Percentiles rank a stretch among this genome's conserved stretches.
These are phyloP conservation scores for Sordaria brevicollis DNA, from an alignment of 495 filamentous ascomycete species.

Conservation along the genomic window DNA sequence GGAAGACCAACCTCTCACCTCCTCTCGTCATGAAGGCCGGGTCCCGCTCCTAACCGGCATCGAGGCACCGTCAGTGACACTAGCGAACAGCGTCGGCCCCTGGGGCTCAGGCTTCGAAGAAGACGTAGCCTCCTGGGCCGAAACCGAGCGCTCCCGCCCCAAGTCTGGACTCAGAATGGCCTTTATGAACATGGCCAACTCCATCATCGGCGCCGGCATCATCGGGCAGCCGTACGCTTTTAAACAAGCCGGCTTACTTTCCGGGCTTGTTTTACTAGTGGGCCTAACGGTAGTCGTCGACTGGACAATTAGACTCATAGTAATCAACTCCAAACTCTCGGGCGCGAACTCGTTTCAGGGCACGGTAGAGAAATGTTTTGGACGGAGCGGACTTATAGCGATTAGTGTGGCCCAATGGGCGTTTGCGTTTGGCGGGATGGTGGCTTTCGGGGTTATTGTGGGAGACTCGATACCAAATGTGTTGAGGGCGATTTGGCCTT, in stretches of 20 bases:
- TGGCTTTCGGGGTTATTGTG: constrained; percentile 95
- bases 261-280: constrained; percentile 69
- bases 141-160: constrained; percentile 34
- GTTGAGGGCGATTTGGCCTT: constrained; percentile 69
- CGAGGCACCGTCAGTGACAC: constrained; percentile 75
- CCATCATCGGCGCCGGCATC: constrained; percentile 95
- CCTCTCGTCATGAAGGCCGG: constrained; percentile 28
- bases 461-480: constrained; percentile 94
- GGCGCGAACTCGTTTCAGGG: constrained; percentile 89
- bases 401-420: constrained; percentile 91
- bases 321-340: constrained; percentile 88
- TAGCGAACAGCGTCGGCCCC: constrained; percentile 42
- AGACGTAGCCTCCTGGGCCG: constrained; percentile 31
- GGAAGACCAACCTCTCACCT: background rate
- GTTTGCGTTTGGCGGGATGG: constrained; percentile 97
- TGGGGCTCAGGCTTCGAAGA: constrained; percentile 40
- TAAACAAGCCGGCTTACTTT: constrained; percentile 73
- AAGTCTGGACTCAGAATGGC: constrained; percentile 38
- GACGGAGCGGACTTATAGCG: constrained; percentile 73
- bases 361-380: constrained; percentile 91
- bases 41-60: constrained; percentile 76
- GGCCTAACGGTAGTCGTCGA: constrained; percentile 75
- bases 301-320: constrained; percentile 95
- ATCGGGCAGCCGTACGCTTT: constrained; percentile 97
- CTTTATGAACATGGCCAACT: constrained; percentile 99